Evolutionary conservation across 2,329 filamentous ascomycete genomes (phyloP).

Genomic region (Talaromyces sp.): DNA sequence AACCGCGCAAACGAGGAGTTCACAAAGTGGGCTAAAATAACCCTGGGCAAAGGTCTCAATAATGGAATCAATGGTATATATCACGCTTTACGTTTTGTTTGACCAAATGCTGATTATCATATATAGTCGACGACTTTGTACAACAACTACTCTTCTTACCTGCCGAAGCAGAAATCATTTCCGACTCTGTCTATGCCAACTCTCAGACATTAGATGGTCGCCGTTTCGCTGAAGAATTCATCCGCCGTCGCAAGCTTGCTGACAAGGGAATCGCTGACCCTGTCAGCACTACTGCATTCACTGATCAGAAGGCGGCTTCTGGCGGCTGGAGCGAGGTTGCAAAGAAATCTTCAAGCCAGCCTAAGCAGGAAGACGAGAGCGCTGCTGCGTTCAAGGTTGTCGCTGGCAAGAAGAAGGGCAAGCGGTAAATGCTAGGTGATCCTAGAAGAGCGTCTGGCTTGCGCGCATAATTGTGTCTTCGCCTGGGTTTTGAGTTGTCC

Average conservation of each 20-base stretch:
- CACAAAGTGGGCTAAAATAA: conserved; percentile 81
- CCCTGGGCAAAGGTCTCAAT: conserved; percentile 71
- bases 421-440: conserved; percentile 55
- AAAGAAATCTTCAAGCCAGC: conserved; percentile 69
- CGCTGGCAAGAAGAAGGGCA: conserved; percentile 82
- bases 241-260: conserved; percentile 86
- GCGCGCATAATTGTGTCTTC: background rate
- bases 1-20: conserved; percentile 82
- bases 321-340: conserved; percentile 96
- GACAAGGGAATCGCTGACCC: conserved; percentile 82
- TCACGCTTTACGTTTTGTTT: background rate
- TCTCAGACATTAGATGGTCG: conserved; percentile 88
- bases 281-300: conserved; percentile 53
- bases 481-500: too few relatives aligned
- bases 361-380: conserved; percentile 46
- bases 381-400: conserved; percentile 81
- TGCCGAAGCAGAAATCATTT: conserved; percentile 74
- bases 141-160: conserved; percentile 71
- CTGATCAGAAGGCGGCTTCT: conserved; percentile 47
- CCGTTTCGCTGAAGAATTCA: conserved; percentile 90
- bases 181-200: conserved; percentile 81
- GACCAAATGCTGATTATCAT: conserved; percentile 19
- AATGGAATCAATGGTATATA: conserved; percentile 63
- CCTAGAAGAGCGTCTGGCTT: background rate
- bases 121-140: conserved; percentile 75